phyloP scores from a whole-genome alignment of 768 basidiomycete species.

The Pisolithus albus region DNA sequence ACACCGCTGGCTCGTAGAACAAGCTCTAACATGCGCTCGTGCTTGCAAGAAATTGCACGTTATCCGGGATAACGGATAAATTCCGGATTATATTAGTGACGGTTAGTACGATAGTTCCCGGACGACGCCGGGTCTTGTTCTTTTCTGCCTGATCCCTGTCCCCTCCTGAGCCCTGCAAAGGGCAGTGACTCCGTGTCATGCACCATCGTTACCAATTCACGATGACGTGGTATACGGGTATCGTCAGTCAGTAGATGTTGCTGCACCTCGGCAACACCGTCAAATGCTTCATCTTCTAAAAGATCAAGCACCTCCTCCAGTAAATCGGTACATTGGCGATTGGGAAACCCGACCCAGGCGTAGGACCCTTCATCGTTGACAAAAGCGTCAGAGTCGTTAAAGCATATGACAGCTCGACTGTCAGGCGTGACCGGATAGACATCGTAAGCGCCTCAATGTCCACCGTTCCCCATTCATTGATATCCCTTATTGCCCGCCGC shows the following conservation, averaged over 20 bases:
- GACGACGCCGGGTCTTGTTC: constrained; percentile 55
- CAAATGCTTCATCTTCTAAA: constrained; percentile 76
- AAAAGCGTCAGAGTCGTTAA: constrained; percentile 81
- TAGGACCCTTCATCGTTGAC: constrained; percentile 66
- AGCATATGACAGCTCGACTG: constrained; percentile 82
- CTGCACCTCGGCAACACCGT: constrained; percentile 31
- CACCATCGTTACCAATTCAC: constrained; percentile 52
- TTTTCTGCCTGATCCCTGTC: constrained; percentile 45
- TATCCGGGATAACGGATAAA: constrained; percentile 69
- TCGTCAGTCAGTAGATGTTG: constrained; percentile 24
- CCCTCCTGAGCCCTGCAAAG: constrained; percentile 48
- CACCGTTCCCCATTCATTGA: constrained; percentile 81
- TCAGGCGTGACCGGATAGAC: constrained; percentile 81
- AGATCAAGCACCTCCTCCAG: constrained; percentile 84
- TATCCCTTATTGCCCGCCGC: constrained; percentile 55
- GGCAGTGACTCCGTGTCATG: constrained; percentile 51
- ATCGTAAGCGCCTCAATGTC: constrained; percentile 93
- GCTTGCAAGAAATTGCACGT: constrained; percentile 57
- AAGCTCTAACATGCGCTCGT: constrained; percentile 57
- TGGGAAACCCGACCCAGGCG: constrained; percentile 56
- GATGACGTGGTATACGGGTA: constrained; percentile 51
- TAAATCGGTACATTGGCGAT: constrained; percentile 73
- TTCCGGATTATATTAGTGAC: constrained; percentile 82
- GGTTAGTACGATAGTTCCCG: constrained; percentile 56
- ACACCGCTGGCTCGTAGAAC: constrained; percentile 64